Base-by-base conservation (phyloP, 2,329 filamentous ascomycete genomes). In the Colletotrichum sp. region DNA sequence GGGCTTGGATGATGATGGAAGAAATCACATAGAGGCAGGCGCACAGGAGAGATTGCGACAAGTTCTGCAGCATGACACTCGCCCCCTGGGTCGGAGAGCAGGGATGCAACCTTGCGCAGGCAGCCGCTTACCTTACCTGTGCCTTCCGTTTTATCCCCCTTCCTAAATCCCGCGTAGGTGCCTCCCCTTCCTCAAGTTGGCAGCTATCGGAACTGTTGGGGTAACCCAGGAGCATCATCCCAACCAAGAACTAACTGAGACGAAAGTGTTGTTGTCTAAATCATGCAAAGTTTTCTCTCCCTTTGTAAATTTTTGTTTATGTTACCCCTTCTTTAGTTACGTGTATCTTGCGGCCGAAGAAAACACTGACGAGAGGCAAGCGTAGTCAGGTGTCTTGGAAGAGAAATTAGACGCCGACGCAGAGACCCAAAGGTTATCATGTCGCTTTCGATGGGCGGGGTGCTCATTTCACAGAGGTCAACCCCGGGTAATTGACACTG, bases 21-120 rank as follows among this genome's bases (percentile, higher is more conserved):
- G 47, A 24, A 12, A 21, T 73, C 68, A 82, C 47, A 38, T 74
- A 73, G 57, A 78, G 70, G 64, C 78, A 78, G 70, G 64, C 78
- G 70, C 15, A 66, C 63, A 67, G 58, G 63, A 55, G 69, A 64
- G 59, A 62, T 27, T 24, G 61, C 61, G 24, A 64, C 34, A 47
- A 27, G 38, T 29, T 47, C 36, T 47, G 34, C 61, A 63, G 34
- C 61, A 61, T 59, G 31, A 36, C 18, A 61, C 33, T 43, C 54
- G 51, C 38, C 36, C 27, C 54, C 21, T 21, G 31, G 34, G 31
- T 36, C 62, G 38, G 43, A 24, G 21, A 31, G 55, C 69, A 71
- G 27, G 69, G 63, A 68, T 57, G 59, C n/a, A 61, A 54, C 21
- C 33, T 47, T n/a, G 69, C 47, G 36, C 27, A 59, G 62, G 61